A percentile compares a stretch with the other conserved stretches of the same genome.
These are phyloP conservation scores for Rhizopogon rudus DNA, from an alignment of 768 basidiomycete species.

Conservation along the genomic window DNA sequence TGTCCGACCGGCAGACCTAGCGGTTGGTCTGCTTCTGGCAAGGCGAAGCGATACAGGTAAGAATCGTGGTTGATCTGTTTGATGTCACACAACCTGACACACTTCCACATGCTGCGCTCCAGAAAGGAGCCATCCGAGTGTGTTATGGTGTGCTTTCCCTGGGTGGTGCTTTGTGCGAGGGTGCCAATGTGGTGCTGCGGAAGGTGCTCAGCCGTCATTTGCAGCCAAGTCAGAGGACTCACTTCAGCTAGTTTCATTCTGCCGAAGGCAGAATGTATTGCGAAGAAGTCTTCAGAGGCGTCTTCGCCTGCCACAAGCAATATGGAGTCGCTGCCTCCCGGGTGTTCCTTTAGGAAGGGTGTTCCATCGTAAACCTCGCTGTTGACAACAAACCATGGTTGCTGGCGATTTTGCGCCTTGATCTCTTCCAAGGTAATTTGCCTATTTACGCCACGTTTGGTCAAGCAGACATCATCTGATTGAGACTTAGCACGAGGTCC, in stretches of 20 bases:
- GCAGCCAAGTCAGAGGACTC: neutral
- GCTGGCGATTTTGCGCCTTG: conserved; percentile 28
- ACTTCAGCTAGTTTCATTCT: conserved; percentile 39
- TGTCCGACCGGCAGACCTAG: conserved; percentile 55
- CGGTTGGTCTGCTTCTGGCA: conserved; percentile 33
- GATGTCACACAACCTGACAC: conserved; percentile 33
- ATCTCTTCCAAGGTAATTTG: conserved; percentile 42
- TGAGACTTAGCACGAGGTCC: neutral
- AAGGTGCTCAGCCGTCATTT: conserved; percentile 6
- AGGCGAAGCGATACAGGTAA: conserved; percentile 43
- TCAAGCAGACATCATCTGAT: conserved; percentile 33
- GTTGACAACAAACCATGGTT: conserved; percentile 47
- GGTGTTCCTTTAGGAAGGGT: conserved; percentile 48
- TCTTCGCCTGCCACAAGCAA: conserved; percentile 54
- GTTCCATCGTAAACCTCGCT: conserved; percentile 55
- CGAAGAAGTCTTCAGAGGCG: conserved; percentile 59
- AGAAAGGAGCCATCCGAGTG: conserved; percentile 31
- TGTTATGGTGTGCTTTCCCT: conserved; percentile 1
- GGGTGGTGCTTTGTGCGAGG: conserved; percentile 17
- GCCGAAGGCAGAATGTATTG: conserved; percentile 53
- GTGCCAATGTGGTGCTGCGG: conserved; percentile 46
- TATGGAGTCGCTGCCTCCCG: conserved; percentile 54
- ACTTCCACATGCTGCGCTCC: conserved; percentile 43
- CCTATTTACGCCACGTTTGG: conserved; percentile 37
- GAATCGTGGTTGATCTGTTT: conserved; percentile 42